Percentiles rank a stretch among this genome's conserved stretches.
Conservation (phyloP, 441 rosid species). For the Aquilaria agallochum region DNA sequence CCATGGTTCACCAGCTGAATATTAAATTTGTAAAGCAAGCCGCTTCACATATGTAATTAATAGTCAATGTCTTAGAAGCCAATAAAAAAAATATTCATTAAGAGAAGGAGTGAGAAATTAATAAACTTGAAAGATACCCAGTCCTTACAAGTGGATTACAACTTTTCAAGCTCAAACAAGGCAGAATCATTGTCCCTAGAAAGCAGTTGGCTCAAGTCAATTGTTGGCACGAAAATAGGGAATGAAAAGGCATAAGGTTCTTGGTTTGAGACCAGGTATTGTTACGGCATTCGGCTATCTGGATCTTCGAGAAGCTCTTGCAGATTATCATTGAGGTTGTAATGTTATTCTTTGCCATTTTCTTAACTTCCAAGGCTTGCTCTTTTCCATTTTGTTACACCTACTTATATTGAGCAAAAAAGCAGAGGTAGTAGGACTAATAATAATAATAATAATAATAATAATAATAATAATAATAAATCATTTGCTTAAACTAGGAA, state of each 20-base stretch:
- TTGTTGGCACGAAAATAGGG: background rate
- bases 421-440: too few species aligned
- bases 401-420: too few species aligned
- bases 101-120: too few species aligned
- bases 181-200: background rate
- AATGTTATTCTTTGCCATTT: background rate
- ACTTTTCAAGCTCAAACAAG: constrained; percentile 28
- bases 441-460: too few species aligned
- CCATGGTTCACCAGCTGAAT: constrained; percentile 56
- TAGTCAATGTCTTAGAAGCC: too few species aligned
- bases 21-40: background rate
- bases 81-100: too few species aligned
- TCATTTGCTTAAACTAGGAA: too few species aligned
- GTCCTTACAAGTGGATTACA: constrained; percentile 39
- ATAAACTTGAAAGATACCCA: constrained; percentile 45
- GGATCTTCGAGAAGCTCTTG: constrained; percentile 24
- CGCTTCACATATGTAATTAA: background rate
- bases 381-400: too few species aligned
- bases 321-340: constrained; percentile 7
- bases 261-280: constrained; percentile 3
- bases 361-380: too few species aligned
- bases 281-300: constrained; percentile 7
- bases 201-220: constrained; percentile 12
- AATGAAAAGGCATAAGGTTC: constrained; percentile 1
- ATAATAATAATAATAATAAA: too few species aligned